Base-by-base conservation (phyloP, 2,329 filamentous ascomycete genomes). In the Alternaria sp. region DNA sequence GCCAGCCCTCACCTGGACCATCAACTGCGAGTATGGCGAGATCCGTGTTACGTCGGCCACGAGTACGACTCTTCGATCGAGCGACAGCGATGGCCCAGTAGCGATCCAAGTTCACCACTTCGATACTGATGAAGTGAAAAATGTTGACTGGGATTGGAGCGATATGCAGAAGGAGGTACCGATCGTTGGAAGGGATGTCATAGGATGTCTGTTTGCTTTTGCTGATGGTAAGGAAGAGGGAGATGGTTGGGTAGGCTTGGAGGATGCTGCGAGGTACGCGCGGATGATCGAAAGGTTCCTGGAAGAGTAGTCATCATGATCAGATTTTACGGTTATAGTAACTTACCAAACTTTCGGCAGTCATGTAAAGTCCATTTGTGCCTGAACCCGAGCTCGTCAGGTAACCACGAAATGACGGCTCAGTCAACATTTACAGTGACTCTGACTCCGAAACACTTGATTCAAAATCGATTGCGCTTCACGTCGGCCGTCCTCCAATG, bases 61-160 rank as follows among this genome's bases (percentile, higher is more conserved):
- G 29, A 65, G 66, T 4, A 66, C 57, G 14, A 46, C 42, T 10
- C 63, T 77, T 55, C 55, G 64, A 14, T 29, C 45, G 5, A 33
- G n/a, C 46, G 67, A 71, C 0, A 66, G 73, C 0, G 74, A 77
- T 0, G 74, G 82, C 11, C 68, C 68, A 11, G 65, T 73, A 2
- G 78, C 76, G 2, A 77, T 87, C 7, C 78, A 84, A 17, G 68
- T 88, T 0, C 82, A 86, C 54, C 78, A 85, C 39, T 81, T 80
- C 44, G 80, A 74, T 8, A 81, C 72, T 0, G 81, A 83, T 29
- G 64, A 76, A 24, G 78, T 87, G 0, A 78, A 82, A 11, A 62
- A 76, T 3, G 69, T 85, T 0, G 64, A 77, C 60, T 82, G 78
- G 45, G 70, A 78, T 17, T 82, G 82, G 69, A 77, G 77, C 39